Evolutionary conservation across 225 moss, liverwort and hornwort species (phyloP), one percentile per base, ranked within the genome.

Genomic region (Rhytidiadelphus loreus): DNA sequence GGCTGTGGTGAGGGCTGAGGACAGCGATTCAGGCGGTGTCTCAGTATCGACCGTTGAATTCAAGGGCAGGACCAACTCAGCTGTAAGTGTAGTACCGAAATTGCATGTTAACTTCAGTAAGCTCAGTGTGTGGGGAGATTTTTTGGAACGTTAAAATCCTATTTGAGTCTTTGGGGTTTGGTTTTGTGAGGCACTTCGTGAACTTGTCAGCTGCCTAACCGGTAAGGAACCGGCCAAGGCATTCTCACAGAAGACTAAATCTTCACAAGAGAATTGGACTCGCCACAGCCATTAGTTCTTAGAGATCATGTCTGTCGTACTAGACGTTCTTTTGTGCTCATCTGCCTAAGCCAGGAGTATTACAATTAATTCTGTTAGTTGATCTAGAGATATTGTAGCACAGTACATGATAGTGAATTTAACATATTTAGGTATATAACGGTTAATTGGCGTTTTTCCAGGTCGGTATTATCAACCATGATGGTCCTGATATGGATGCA

Each of bases 1-100:
- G 64, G 70, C 73, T 91, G 64, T 65, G 71, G 50, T 56, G 53
- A 91, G 60, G 66, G 41, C 62, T 88, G 55, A 76, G 79, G 41
- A 70, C 56, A 88, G 64, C 55, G n/a, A 83, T 52, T 82, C 83
- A 74, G 84, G 65, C 32, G 74, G 66, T 57, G 52, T 17, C 77
- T 91, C 91, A 56, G 59, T 63, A 44, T 89, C 93, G 52, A 85
- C 85, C 43, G 86, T 89, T 59, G 74, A 89, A 65, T 85, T 87
- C 87, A 89, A 86, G 74, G 89, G 87, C 83, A 88, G 32, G 77
- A 89, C 82, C 33, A 74, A 87, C 60, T 80, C n/a, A n/a, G n/a
- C 69, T 86, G 92, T 93, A 91, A 88, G 93, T 76, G 70, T 71
- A n/a, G 17, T 58, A 63, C 74, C 43, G 30, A n/a, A 59, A 46